Evolutionary conservation across 495 filamentous ascomycete species (phyloP).

Genomic region (Hypoxylon subgilvum): DNA sequence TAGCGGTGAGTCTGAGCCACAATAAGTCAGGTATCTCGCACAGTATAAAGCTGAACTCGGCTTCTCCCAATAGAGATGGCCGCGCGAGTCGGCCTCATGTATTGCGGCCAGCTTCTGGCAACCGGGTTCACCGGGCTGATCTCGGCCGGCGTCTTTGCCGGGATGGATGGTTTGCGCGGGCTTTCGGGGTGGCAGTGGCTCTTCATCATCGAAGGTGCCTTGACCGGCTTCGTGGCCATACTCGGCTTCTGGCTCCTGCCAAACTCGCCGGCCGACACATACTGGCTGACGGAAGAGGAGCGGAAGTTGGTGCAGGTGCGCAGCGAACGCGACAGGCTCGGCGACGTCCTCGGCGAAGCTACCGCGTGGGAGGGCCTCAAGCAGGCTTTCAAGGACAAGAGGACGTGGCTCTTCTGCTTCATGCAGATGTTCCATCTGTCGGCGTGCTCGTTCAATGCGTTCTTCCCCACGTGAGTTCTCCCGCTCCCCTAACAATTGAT

Average conservation of each 20-base stretch:
- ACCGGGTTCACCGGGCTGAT: slow-evolving; percentile 33
- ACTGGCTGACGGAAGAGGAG: slow-evolving; percentile 37
- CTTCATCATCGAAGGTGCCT: slow-evolving; percentile 39
- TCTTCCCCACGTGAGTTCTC: slow-evolving; percentile 50
- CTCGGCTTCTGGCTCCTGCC: slow-evolving; percentile 39
- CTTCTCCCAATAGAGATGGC: slow-evolving; percentile 33
- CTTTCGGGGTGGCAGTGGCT: slow-evolving; percentile 39
- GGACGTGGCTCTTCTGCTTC: slow-evolving; percentile 44
- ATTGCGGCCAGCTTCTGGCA: slow-evolving; percentile 31
- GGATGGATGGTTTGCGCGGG: slow-evolving; percentile 34
- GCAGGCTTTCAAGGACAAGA: slow-evolving; percentile 36
- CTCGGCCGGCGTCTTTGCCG: slow-evolving; percentile 32
- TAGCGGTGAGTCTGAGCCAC: slow-evolving; percentile 37
- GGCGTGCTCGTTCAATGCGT: slow-evolving; percentile 42
- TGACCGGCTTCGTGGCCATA: slow-evolving; percentile 38
- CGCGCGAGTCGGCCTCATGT: slow-evolving; percentile 30
- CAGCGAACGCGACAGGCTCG: slow-evolving; percentile 41
- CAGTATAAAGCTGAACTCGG: background rate
- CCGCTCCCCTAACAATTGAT: background rate
- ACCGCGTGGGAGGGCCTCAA: slow-evolving; percentile 38
- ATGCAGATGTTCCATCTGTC: slow-evolving; percentile 45
- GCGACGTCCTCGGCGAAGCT: slow-evolving; percentile 27
- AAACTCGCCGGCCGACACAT: slow-evolving; percentile 39
- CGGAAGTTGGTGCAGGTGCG: slow-evolving; percentile 34
- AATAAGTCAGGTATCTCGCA: background rate